A percentile compares a stretch with the other conserved stretches of the same genome.
These are phyloP conservation scores for Magnolia officinalis DNA, from an alignment of 164 flowering plant genomes.

Conservation along the genomic window DNA sequence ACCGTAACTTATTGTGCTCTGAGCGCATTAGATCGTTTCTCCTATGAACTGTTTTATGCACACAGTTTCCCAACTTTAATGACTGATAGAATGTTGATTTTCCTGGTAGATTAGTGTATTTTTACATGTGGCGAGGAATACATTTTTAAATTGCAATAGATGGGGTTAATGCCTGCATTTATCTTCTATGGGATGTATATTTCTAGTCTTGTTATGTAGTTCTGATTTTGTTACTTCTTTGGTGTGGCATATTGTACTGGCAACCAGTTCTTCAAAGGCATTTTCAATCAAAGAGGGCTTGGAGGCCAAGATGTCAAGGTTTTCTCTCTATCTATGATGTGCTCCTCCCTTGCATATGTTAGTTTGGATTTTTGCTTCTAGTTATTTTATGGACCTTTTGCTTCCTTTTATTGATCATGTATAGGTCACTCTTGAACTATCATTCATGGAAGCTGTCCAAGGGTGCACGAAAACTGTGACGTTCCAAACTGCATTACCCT, in stretches of 20 bases:
- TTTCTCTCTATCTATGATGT: neutral
- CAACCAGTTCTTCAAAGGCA: slow-evolving; percentile 22
- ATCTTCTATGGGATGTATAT: neutral
- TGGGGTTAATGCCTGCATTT: neutral
- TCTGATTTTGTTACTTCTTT: slow-evolving; percentile 9
- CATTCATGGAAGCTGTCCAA: slow-evolving; percentile 98
- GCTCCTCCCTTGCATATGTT: neutral
- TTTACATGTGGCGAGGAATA: too few species aligned
- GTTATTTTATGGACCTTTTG: neutral
- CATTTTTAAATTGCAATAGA: too few species aligned
- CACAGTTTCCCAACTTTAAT: too few species aligned
- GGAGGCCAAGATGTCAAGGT: slow-evolving; percentile 77
- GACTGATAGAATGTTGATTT: too few species aligned
- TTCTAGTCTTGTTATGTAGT: neutral
- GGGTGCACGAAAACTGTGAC: slow-evolving; percentile 80
- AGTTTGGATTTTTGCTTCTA: neutral
- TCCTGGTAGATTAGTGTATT: too few species aligned
- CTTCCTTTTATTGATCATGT: neutral
- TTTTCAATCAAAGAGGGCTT: slow-evolving; percentile 31
- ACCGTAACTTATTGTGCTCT: too few species aligned
- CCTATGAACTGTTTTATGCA: too few species aligned
- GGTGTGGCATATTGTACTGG: slow-evolving; percentile 4
- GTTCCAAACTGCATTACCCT: slow-evolving; percentile 62
- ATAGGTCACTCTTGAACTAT: slow-evolving; percentile 66
- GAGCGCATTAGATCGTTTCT: too few species aligned